A percentile compares a stretch with the other conserved stretches of the same genome.
Evolutionary conservation across 1,139 yeast species (phyloP).

Genomic region (Blastobotrys malaysiensis): DNA sequence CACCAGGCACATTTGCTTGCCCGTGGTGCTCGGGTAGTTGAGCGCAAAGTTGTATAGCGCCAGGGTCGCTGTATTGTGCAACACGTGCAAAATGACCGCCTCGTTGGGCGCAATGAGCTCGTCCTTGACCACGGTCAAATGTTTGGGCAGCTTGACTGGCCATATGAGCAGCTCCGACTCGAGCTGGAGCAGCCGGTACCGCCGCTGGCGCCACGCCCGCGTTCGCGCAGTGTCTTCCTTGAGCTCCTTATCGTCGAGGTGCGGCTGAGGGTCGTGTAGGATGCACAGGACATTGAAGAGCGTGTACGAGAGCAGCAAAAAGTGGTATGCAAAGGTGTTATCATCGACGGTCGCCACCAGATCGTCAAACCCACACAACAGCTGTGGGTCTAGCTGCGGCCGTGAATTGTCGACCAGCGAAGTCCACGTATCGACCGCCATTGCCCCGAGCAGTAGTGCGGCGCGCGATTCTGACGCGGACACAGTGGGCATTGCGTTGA

Average conservation of each 20-base stretch:
- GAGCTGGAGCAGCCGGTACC: conserved; percentile 10
- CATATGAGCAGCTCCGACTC: conserved; percentile 22
- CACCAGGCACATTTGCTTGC: conserved; percentile 18
- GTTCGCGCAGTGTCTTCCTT: not conserved
- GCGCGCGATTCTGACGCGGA: not conserved
- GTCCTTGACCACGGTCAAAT: conserved; percentile 21
- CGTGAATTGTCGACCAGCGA: conserved; percentile 11
- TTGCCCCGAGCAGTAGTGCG: conserved; percentile 11
- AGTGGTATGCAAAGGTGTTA: conserved; percentile 18
- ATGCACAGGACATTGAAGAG: conserved; percentile 11
- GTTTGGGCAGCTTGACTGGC: conserved; percentile 21
- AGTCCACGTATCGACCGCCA: conserved; percentile 17
- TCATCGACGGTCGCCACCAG: conserved; percentile 13
- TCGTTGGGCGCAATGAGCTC: conserved; percentile 21
- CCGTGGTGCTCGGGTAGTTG: conserved; percentile 13
- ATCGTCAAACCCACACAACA: conserved; percentile 6
- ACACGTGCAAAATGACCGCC: conserved; percentile 20
- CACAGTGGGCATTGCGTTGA: not conserved
- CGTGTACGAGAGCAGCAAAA: conserved; percentile 14
- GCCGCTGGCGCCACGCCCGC: conserved; percentile 5
- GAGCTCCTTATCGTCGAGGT: not conserved
- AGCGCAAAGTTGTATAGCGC: conserved; percentile 18
- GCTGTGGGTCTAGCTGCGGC: conserved; percentile 3
- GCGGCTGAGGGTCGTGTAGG: not conserved
- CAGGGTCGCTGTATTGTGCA: conserved; percentile 19